Base-by-base conservation (phyloP, 148 eudicot genomes). In the Agrostemma githago region DNA sequence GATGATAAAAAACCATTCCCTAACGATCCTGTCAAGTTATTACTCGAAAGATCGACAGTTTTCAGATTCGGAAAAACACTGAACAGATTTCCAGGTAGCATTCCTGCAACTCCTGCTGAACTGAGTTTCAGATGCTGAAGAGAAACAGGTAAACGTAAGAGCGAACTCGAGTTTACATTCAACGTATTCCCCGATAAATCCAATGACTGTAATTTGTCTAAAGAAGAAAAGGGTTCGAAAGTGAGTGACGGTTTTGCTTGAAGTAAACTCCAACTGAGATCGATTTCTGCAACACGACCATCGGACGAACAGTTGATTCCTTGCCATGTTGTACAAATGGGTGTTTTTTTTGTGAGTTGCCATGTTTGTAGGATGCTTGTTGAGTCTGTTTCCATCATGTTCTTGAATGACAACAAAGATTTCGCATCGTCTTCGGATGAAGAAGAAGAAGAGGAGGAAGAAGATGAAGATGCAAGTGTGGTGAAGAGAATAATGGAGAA, bases 131-230 rank as follows among this genome's bases (percentile, higher is more conserved):
- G 86, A 19, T 85, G 77, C 77, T 84, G 75, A 42, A 95, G 54
- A 0, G 85, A 78, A 72, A 64, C 71, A 14, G 98, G 98, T 62
- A 95, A 88, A 62, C 82, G 90, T 17, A 86, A 75, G 38, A 95
- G 78, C 60, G 93, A 79, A 5, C 92, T 73, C 0, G 97, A 81
- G 73, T 95, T 88, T 48, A 92, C 62, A 39, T 70, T 19, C 21
- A 95, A 80, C 4, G 85, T 78, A 76, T 95, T 95, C 1, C 84
- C 83, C 4, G 98, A 89, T 4, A 95, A 75, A 72, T 95, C 89
- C 1, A 95, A 79, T 62, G 84, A 70, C 15, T 78, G 79, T 26
- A 95, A 79, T 88, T 80, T 87, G 66, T 92, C 88, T 19, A 95
- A 70, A 60, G 96, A 80, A 10, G 79, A 61, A 8, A 95, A 84